Base-by-base conservation (phyloP, 2,329 filamentous ascomycete species). In the Tolypocladium endophyticum region DNA sequence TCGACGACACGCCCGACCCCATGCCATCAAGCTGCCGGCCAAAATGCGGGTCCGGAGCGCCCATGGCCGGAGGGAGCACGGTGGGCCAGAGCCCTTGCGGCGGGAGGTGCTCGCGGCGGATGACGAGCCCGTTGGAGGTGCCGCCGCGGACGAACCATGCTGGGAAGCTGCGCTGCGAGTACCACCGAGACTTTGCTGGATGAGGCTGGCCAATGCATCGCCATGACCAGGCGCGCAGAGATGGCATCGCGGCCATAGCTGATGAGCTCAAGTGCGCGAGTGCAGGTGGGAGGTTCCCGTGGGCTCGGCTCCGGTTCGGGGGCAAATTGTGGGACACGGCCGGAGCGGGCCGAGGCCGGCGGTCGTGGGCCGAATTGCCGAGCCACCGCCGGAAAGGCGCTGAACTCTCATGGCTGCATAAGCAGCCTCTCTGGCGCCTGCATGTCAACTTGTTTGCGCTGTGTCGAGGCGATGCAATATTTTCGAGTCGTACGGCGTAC, bases 1-100 rank as follows among this genome's bases (percentile, higher is more conserved):
- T 81, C 52, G 82, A 86, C 12, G 86, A 88, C 59, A 87, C 77
- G 4, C 87, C 87, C 0, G 84, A 86, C 3, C 87, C 87, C 71
- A 90, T 80, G 11, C 88, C 87, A 68, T 91, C 80, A 1, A 92
- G 82, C 71, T 92, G 88, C 0, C 88, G 80, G 0, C 84, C 86
- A 70, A 87, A 79, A 0, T 47, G 14, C 3, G 79, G 75, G 65
- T 91, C 88, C 0, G 85, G 86, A 4, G 82, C 84, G 38, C 86
- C 86, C 71, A 90, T 85, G 9, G 78, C 79, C 3, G 79, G 74
- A 25, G 78, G 77, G 61, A 88, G 84, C 23, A 88, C 81, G 0
- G 74, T 66, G 4, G 75, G 71, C 64, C 76, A 79, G 60, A 72
- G 64, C 1, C 65, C 60, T 53, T 69, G 66, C 1, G 50, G 23